Conservation (phyloP, 306 rosid species). For the Echinosophora koreensis region DNA sequence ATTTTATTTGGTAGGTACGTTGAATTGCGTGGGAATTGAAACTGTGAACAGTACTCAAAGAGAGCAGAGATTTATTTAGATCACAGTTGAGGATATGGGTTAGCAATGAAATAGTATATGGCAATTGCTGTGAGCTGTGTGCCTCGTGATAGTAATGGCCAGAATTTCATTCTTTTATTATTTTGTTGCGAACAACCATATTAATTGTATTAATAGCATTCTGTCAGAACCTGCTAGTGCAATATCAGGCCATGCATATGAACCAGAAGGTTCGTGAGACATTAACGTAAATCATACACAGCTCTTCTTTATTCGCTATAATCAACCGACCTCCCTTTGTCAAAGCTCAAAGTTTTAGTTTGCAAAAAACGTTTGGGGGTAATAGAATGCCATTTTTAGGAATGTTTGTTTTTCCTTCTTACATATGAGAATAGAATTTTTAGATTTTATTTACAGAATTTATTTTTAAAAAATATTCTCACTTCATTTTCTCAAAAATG, state of each 20-base stretch:
- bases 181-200: slow-evolving; percentile 12
- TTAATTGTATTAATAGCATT: slow-evolving; percentile 1
- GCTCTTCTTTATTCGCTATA: neutral
- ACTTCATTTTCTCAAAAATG: too few relatives aligned
- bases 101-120: neutral
- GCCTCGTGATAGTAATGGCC: slow-evolving; percentile 39
- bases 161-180: slow-evolving; percentile 8
- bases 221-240: slow-evolving; percentile 31
- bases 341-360: neutral
- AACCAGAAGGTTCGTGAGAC: neutral
- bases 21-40: slow-evolving; percentile 41
- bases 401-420: too few relatives aligned
- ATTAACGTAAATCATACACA: neutral
- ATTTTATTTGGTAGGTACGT: slow-evolving; percentile 30
- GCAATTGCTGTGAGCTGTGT: slow-evolving; percentile 39
- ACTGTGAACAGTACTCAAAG: slow-evolving; percentile 37
- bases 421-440: too few relatives aligned
- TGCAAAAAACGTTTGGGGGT: too few relatives aligned
- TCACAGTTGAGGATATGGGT: neutral
- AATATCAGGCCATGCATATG: neutral
- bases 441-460: too few relatives aligned
- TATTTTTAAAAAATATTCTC: too few relatives aligned
- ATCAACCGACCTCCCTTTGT: neutral
- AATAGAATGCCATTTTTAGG: too few relatives aligned
- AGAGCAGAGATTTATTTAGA: slow-evolving; percentile 10